Evolutionary conservation across 2,329 filamentous ascomycete species (phyloP).

Genomic region (Falciphora oryzae): DNA sequence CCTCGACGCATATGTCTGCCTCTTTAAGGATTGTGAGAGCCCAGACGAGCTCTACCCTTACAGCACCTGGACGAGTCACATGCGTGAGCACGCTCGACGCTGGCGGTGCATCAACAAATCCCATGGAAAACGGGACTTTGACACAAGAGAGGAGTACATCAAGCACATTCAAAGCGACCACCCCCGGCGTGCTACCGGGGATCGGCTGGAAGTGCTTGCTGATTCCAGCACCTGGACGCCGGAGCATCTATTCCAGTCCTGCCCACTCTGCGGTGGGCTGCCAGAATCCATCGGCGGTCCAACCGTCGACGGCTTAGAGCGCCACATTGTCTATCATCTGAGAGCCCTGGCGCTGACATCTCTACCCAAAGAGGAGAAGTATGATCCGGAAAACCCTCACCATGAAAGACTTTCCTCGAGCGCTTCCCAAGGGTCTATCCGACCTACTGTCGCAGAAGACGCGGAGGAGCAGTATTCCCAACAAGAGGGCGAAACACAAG

Average conservation of each 20-base stretch:
- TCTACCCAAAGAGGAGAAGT: not conserved
- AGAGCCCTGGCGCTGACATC: not conserved
- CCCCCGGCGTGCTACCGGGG: not conserved
- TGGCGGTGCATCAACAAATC: not conserved
- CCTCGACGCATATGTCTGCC: not conserved
- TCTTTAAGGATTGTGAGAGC: not conserved
- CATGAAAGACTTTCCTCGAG: not conserved
- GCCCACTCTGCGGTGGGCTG: not conserved
- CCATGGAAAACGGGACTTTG: not conserved
- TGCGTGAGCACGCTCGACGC: not conserved
- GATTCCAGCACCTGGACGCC: not conserved
- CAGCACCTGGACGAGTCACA: not conserved
- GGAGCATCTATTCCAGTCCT: not conserved
- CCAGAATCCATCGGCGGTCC: not conserved
- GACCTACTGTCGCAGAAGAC: not conserved
- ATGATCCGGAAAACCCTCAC: not conserved
- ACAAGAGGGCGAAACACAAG: not conserved
- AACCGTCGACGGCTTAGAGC: not conserved
- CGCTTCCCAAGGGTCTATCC: not conserved
- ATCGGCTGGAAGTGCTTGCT: not conserved
- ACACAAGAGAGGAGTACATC: conserved; percentile 2
- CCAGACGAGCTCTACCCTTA: not conserved
- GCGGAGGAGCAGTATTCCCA: not conserved
- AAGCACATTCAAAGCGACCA: not conserved
- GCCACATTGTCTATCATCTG: not conserved